Evolutionary conservation across 164 flowering plant genomes (phyloP), one percentile per base, ranked within the genome.

Genomic region (Piper betle): DNA sequence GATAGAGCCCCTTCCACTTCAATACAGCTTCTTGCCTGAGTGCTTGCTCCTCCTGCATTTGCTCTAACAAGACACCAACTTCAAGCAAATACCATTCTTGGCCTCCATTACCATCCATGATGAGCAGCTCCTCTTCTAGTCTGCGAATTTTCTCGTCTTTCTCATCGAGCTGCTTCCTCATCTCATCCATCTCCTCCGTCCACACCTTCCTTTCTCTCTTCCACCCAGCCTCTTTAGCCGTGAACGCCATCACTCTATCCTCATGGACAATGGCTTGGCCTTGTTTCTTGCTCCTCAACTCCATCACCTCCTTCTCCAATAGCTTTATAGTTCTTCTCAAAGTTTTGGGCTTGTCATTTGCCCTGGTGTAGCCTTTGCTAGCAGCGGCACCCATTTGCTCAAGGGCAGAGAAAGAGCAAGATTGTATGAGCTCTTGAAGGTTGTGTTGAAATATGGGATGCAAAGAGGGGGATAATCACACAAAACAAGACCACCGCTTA

Each of bases 1-100:
- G 83, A 68, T 89, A 89, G 4, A 89, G 84, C 38, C 68, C 70
- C 76, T 86, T 89, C 96, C 96, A 89, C 65, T 81, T 86, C 77
- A 83, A 83, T 19, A 83, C 79, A 16, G 91, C 79, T 66, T 81
- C 86, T 55, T 89, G 86, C 54, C 85, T 39, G 17, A 69, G 57
- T 0, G 67, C 74, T 64, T 79, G 80, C 67, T 84, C 88, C 68
- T 74, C 80, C 66, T 59, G 71, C 69, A 83, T 76, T 4, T 82
- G 74, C 78, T 80, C 81, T 50, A 77, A 66, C 66, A 78, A 25
- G 18, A 69, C 50, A 15, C 50, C 56, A 2, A 53, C 25, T 53
- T n/a, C 16, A 53, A n/a, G 19, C 25, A 53, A 53, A 53, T 53
- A 20, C 59, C 38, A 37, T 15, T 57, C 59, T 17, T 57, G 33